Evolutionary conservation across 768 basidiomycete genomes (phyloP).

Genomic region (Auricularia cornea): DNA sequence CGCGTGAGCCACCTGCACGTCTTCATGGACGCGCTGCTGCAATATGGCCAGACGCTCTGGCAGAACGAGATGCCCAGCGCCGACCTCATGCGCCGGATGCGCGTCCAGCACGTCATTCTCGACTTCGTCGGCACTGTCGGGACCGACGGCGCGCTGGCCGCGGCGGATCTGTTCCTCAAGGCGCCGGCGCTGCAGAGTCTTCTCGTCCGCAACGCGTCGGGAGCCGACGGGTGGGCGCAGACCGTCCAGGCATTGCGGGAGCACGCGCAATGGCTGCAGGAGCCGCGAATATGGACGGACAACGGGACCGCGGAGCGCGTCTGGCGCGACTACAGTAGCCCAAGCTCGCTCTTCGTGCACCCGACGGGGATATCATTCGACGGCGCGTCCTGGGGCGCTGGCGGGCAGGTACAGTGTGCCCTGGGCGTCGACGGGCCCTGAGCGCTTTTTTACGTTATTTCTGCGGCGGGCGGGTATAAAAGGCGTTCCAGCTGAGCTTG

Average conservation of each 20-base stretch:
- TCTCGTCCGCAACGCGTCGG: background rate
- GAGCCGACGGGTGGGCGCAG: background rate
- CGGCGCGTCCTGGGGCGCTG: background rate
- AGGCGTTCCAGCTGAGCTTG: background rate
- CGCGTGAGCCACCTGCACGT: background rate
- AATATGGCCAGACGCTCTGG: background rate
- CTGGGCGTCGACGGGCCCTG: background rate
- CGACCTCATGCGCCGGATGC: background rate
- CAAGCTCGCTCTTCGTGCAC: background rate
- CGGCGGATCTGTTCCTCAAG: background rate
- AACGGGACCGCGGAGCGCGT: background rate
- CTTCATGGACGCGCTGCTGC: background rate
- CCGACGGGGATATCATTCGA: background rate
- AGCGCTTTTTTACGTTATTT: background rate
- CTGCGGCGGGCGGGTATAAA: background rate
- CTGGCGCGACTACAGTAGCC: background rate
- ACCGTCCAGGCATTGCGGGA: background rate
- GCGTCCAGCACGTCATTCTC: background rate
- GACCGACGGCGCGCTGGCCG: background rate
- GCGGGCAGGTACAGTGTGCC: background rate
- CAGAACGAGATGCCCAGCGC: no score
- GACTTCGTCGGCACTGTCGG: background rate
- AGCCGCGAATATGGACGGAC: background rate
- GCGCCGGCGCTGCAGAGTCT: background rate
- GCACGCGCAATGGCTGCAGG: background rate